Evolutionary conservation across 148 eudicot species (phyloP), one percentile per base, ranked within the genome.

Genomic region (Salicornia ramosissima): DNA sequence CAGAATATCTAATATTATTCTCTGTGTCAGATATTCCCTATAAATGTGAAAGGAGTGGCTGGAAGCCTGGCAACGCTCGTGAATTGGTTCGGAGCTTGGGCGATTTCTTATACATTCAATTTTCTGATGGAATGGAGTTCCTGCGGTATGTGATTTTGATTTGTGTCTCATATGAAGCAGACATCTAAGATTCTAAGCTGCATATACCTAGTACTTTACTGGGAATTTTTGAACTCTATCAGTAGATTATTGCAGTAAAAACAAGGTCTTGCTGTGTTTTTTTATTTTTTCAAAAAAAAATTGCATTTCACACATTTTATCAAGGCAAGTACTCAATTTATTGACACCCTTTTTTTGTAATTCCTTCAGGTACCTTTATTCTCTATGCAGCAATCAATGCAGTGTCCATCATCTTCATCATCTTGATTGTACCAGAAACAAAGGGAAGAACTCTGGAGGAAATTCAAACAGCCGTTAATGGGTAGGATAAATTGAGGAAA

Each of bases 51-150:
- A 88, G 98, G 96, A 72, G 85, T 74, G 13, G 95, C 95, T 24
- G 96, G 98, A 67, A 82, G 98, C 78, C 78, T 93, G n/a, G 96
- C 96, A 39, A 93, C 98, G 57, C 84, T 93, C 5, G 87, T 88
- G 49, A 93, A 90, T 71, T 93, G 98, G 96, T 85, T 86, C 68
- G 90, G 92, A 4, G 94, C 98, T 52, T 93, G 98, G 98, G 80
- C 81, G 4, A 77, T 82, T 62, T 90, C 98, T 15, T 93, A 90
- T 73, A 90, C 98, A 42, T 90, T 85, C 80, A 93, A 86, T 69
- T 93, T 83, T 74, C 80, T 93, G 58, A 85, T 90, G 88, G 70
- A 69, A 65, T 93, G 98, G 98, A 93, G 89, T 78, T 86, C 98
- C 43, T 85, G 79, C 54, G 96, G 98, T 90, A 92, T 49, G 22